Evolutionary conservation across 108 stramenopile genomes (phyloP), one percentile per base, ranked within the genome.

Genomic region (Epipyxis sp.): DNA sequence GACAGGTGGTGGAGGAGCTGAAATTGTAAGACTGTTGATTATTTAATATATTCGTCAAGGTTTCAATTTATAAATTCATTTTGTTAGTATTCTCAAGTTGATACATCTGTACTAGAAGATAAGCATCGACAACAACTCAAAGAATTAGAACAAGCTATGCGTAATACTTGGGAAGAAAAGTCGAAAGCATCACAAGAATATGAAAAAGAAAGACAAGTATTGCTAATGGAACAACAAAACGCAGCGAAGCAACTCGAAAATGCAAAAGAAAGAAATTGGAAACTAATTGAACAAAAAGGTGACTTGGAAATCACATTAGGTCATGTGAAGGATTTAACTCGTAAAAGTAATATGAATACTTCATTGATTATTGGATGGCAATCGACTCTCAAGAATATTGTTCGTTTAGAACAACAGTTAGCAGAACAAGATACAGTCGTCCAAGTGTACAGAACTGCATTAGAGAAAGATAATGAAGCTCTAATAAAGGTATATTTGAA

Each of bases 161-260:
- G 35, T 13, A 74, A 57, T 37, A 74, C 71, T 13, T 74, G 71
- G 71, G 71, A 74, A 39, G 6, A 27, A 29, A 74, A 74, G 42
- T 37, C 71, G 10, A 3, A 57, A 46, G 6, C 43, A 10, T 74
- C 71, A 3, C 10, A 3, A 35, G 13, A 74, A 74, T 57, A 74
- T 42, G 71, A 74, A 74, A 13, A 57, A 13, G 71, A 74, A 42
- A 37, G 71, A 6, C 40, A 3, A 6, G 41, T 13, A 6, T 57
- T 74, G 71, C 27, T 54, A 32, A 13, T 10, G 34, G 71, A 74
- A 25, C 71, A 74, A 25, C 71, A 74, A 74, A 6, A 27, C 20
- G 71, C 71, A 34, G 3, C 3, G 3, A 37, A 25, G 6, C 44
- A 74, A 25, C 34, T 74, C 42, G 42, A 74, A 74, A 6, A 10